Evolutionary conservation across 2,329 filamentous ascomycete genomes (phyloP), one percentile per base, ranked within the genome.

Genomic region (Zopfia rhizophila): DNA sequence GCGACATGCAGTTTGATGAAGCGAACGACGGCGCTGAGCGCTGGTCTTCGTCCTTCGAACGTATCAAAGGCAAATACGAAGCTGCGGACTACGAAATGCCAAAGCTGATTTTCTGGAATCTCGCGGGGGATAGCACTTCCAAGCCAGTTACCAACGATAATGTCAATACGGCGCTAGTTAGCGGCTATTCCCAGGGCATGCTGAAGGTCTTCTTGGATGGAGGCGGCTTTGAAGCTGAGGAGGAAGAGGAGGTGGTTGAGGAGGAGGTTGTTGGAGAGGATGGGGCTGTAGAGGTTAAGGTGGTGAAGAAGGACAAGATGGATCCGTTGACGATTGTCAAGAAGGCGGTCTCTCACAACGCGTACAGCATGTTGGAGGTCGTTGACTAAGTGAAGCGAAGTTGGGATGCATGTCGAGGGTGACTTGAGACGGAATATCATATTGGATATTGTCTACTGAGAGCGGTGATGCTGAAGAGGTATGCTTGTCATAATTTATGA

Each of bases 71-170:
- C 14, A 63, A 67, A 28, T 85, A 73, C 61, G 58, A 66, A 8
- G 63, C 72, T 0, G 75, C 76, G 3, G 82, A 82, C 0, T 85
- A 85, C 54, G 76, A 82, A 44, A 72, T 85, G 66, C 83, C 83
- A 0, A 74, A 82, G 60, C 66, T 86, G n/a, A 70, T 85, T 3
- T 85, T 83, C 61, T 85, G 82, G 82, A 83, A 84, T 55, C 69
- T 85, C 13, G 79, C 80, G 0, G 77, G 74, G 7, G 70, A 72
- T 0, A 66, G 53, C 2, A 75, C 74, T 1, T 74, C 75, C 4
- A 84, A 82, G 66, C 80, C 80, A 1, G 76, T 80, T 3, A 74
- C 65, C 1, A 72, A 69, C n/a, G 69, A 72, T 1, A 68, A 80
- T 38, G 47, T 63, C 25, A 77, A 78, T 17, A 79, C 77, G 4